phyloP scores from a whole-genome alignment of 495 filamentous ascomycete species.

The Daldinia loculata region DNA sequence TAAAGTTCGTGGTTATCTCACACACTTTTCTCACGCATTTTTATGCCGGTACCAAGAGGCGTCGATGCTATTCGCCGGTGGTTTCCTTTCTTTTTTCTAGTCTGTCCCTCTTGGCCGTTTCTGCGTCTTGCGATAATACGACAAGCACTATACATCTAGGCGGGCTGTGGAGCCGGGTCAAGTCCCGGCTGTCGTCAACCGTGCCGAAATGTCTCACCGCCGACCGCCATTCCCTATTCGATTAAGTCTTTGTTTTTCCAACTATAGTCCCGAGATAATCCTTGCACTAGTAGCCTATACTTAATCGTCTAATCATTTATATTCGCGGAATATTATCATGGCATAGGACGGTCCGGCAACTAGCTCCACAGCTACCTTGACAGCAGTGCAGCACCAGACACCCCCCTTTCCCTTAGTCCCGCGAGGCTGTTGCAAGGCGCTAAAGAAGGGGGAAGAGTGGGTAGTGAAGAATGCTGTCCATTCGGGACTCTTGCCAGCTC shows the following conservation, averaged over 20 bases:
- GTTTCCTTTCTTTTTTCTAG: background rate
- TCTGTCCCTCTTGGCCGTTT: background rate
- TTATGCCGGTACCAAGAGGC: background rate
- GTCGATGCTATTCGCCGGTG: background rate
- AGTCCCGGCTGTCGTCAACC: conserved; percentile 33
- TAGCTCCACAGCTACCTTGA: conserved; percentile 24
- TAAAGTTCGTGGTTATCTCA: background rate
- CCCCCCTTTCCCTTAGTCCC: conserved; percentile 23
- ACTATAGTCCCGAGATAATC: conserved; percentile 19
- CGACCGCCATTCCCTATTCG: conserved; percentile 20
- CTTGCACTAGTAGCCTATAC: conserved; percentile 22
- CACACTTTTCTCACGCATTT: background rate
- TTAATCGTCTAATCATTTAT: conserved; percentile 14
- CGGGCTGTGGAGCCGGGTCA: conserved; percentile 32
- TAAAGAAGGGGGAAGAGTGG: conserved; percentile 38
- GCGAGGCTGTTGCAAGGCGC: conserved; percentile 42
- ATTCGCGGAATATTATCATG: conserved; percentile 30
- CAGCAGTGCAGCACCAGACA: background rate
- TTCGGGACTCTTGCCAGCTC: conserved; percentile 44
- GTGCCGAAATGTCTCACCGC: conserved; percentile 38
- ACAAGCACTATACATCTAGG: conserved; percentile 14
- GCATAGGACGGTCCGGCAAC: conserved; percentile 34
- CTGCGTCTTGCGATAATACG: conserved; percentile 4
- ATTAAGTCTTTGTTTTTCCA: conserved; percentile 18
- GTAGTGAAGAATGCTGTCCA: conserved; percentile 32